These are phyloP conservation scores for Fusarium robinianum DNA, from an alignment of 2,329 filamentous ascomycete species.

Conservation along the genomic window DNA sequence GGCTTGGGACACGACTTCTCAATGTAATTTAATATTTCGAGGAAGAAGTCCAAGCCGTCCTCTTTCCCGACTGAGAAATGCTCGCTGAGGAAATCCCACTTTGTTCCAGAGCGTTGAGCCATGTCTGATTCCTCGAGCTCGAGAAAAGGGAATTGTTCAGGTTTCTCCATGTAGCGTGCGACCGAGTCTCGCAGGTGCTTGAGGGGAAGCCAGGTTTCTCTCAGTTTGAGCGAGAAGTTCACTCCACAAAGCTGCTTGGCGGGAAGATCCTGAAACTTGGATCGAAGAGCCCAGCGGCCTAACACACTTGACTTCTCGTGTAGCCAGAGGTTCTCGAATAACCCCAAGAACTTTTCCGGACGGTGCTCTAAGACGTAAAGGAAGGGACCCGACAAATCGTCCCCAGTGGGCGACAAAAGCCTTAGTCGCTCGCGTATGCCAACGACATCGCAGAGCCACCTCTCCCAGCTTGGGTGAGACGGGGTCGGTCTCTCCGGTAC, in stretches of 20 bases:
- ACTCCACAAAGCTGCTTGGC: conserved; percentile 16
- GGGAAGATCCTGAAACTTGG: neutral
- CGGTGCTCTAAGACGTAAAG: conserved; percentile 9
- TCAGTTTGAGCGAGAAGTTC: neutral
- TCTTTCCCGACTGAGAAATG: conserved; percentile 14
- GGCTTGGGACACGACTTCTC: neutral
- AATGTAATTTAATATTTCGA: conserved; percentile 13
- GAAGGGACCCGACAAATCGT: conserved; percentile 10
- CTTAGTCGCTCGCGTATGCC: conserved; percentile 5
- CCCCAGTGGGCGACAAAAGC: conserved; percentile 2
- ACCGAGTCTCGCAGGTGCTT: neutral
- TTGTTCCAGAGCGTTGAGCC: neutral
- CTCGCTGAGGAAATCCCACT: conserved; percentile 13
- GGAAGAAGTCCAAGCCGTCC: conserved; percentile 9
- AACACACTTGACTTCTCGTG: conserved; percentile 1
- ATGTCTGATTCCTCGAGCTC: neutral
- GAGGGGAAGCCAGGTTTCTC: conserved; percentile 18
- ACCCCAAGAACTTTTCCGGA: conserved; percentile 6
- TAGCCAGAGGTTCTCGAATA: conserved; percentile 20
- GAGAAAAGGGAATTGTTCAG: conserved; percentile 18
- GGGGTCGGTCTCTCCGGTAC: fast-evolving
- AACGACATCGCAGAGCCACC: conserved; percentile 12
- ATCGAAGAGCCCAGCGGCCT: neutral
- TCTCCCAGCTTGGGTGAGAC: conserved; percentile 3
- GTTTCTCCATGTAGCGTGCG: conserved; percentile 8